Conservation (phyloP, 345 rosid species). For the Cochlearia excelsa region DNA sequence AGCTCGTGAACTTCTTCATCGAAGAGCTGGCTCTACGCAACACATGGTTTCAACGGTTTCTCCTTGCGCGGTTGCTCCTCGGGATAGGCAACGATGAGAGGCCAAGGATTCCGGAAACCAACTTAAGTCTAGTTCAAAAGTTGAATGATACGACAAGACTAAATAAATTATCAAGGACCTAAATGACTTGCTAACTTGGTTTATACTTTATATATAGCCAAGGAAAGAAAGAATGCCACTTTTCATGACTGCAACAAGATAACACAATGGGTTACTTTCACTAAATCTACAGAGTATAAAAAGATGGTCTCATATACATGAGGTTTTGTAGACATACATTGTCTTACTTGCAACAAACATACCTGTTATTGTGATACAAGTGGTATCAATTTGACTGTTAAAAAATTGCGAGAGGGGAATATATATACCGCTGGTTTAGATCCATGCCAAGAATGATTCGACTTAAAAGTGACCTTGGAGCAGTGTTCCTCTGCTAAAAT, state of each 20-base stretch:
- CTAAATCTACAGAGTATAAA: conserved; percentile 17
- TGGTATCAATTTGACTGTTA: conserved; percentile 15
- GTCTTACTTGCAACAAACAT: conserved; percentile 12
- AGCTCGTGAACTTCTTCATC: too few species aligned
- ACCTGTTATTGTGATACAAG: conserved; percentile 13
- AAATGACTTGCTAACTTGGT: neutral
- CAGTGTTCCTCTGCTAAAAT: conserved; percentile 38
- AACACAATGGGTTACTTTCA: conserved; percentile 12
- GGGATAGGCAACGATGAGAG: too few species aligned
- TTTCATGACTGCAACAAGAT: neutral
- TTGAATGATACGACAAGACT: conserved; percentile 19
- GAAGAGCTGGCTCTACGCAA: too few species aligned
- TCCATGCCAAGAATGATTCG: conserved; percentile 30
- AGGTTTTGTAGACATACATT: conserved; percentile 9
- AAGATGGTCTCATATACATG: conserved; percentile 10
- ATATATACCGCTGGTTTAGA: conserved; percentile 26
- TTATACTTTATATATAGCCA: neutral
- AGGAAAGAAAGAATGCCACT: neutral
- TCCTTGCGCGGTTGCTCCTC: too few species aligned
- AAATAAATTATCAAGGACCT: conserved; percentile 9
- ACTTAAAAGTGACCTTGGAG: conserved; percentile 42
- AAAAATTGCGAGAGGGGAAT: neutral
- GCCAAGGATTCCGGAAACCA: too few species aligned
- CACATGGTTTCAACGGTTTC: too few species aligned
- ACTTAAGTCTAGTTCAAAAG: neutral